Evolutionary conservation across 2,329 filamentous ascomycete species (phyloP), one percentile per base, ranked within the genome.

Genomic region (Hymenoscyphus linearis): DNA sequence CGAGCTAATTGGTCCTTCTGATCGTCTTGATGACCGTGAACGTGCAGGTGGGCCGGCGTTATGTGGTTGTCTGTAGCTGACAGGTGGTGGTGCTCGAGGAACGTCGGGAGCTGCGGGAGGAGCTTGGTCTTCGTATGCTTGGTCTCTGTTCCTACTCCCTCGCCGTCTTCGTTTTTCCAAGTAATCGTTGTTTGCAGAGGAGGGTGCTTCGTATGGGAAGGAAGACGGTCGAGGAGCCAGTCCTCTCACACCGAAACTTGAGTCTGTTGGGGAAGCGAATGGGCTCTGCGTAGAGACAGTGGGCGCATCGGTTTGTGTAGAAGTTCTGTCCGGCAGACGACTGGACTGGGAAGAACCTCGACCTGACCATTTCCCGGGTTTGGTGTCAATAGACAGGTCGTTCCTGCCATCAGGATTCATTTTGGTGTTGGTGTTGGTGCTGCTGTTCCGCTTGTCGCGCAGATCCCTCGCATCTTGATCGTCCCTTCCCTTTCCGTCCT

Each of bases 191-290:
- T 77, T 74, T 27, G 70, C 63, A 47, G 55, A 69, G 60, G 62
- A 57, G 5, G 62, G 57, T 44, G 76, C 71, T 64, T 72, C 75
- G 72, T 80, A 81, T 60, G 80, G 78, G 60, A 82, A 78, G 1
- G 84, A 85, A n/a, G 82, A 77, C 44, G 85, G 84, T 61, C 83
- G 79, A 58, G 84, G 83, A 67, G 83, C 80, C 64, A 86, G 77
- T 27, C 82, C 83, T 66, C 79, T 76, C 59, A 73, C 76, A 53
- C 74, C 74, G 68, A 83, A 82, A 68, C 74, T 81, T 34, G 82
- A 79, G 58, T 76, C 72, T 52, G 78, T 78, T 50, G 84, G 83
- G 37, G 84, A 85, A 65, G 76, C 79, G 68, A 80, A 79, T 53
- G 84, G 82, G 68, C 82, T 85, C 69, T 82, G 78, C 54, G 83